Evolutionary conservation across 805 yeast species (phyloP).

Genomic region (Schwanniomyces yamadae): DNA sequence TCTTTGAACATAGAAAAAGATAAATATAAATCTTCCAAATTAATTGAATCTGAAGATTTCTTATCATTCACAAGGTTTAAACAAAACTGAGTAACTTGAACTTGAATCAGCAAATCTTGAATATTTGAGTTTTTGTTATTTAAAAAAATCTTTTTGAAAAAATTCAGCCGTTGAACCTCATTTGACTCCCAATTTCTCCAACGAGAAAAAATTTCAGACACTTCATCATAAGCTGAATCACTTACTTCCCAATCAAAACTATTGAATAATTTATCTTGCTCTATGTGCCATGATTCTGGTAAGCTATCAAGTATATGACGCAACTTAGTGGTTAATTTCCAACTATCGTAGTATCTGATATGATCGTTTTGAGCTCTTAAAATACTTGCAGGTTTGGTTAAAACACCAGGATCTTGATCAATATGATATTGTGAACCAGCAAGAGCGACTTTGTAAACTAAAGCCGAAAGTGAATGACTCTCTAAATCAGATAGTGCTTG

Average conservation of each 20-base stretch:
- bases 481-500: constrained; percentile 11
- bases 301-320: constrained; percentile 67
- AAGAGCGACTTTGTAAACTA: constrained; percentile 40
- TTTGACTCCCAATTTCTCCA: constrained; percentile 95
- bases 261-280: constrained; percentile 29
- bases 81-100: no score
- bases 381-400: constrained; percentile 85
- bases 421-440: constrained; percentile 46
- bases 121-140: no score
- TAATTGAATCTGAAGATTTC: constrained; percentile 2
- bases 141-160: constrained; percentile 18
- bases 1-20: no score
- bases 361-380: constrained; percentile 71
- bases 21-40: neutral
- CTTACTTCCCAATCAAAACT: constrained; percentile 46
- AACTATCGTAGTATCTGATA: constrained; percentile 75
- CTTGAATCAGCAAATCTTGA: constrained; percentile 11
- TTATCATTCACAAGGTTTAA: no score
- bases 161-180: constrained; percentile 16
- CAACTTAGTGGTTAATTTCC: constrained; percentile 81
- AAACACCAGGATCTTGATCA: constrained; percentile 82
- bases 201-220: constrained; percentile 56
- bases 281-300: constrained; percentile 51
- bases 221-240: constrained; percentile 50
- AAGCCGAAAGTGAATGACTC: constrained; percentile 25